Evolutionary conservation across 2,329 filamentous ascomycete genomes (phyloP).

Genomic region (Cylindrodendrum hubeiense): DNA sequence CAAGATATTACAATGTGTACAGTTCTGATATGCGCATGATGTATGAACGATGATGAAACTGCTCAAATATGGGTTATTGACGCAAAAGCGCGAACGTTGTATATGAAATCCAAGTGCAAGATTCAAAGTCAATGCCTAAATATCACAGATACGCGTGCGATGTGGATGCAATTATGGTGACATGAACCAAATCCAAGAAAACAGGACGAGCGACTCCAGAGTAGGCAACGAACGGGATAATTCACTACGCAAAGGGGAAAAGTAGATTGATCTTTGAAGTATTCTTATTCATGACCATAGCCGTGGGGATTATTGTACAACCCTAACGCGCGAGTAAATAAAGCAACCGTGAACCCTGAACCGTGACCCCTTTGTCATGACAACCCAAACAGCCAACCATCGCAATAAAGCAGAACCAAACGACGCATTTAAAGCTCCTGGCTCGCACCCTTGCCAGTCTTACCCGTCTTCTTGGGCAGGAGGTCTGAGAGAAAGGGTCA

Average conservation of each 20-base stretch:
- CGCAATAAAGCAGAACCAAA: constrained; percentile 65
- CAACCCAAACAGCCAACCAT: constrained; percentile 77
- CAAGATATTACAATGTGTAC: not conserved
- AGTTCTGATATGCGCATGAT: not conserved
- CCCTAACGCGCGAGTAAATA: constrained; percentile 67
- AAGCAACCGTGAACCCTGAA: constrained; percentile 77
- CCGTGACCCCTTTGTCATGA: constrained; percentile 87
- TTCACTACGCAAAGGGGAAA: not conserved
- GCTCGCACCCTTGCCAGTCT: constrained; percentile 91
- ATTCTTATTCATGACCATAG: constrained; percentile 74
- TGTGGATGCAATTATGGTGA: no score
- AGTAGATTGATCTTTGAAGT: constrained; percentile 55
- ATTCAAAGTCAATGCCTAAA: no score
- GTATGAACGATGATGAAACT: not conserved
- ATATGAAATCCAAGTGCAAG: no score
- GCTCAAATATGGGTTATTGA: no score
- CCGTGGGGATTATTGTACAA: constrained; percentile 82
- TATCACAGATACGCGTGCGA: no score
- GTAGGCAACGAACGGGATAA: not conserved
- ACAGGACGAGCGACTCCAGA: not conserved
- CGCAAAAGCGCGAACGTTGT: no score
- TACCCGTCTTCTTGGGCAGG: constrained; percentile 98
- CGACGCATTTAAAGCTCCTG: constrained; percentile 85
- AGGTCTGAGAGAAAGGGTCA: constrained; percentile 77
- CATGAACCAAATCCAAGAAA: not conserved